Percentiles rank a stretch among this genome's conserved stretches.
Evolutionary conservation across 148 eudicot species (phyloP).

Genomic region (Vaccinium corymbosum): DNA sequence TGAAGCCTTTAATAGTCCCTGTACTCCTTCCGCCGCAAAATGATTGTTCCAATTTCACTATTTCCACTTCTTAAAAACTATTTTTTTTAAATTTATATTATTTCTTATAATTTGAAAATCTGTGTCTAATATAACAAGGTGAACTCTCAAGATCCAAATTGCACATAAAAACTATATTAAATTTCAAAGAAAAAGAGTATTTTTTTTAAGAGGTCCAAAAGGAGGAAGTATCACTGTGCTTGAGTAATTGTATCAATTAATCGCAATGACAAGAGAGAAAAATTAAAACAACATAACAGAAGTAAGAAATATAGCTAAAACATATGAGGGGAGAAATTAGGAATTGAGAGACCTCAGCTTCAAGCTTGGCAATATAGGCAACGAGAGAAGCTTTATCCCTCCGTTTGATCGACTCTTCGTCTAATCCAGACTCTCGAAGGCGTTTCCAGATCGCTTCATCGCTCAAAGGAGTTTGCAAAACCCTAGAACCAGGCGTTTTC

Average conservation of each 20-base stretch:
- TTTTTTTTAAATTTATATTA: too few relatives aligned
- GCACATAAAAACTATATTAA: neutral
- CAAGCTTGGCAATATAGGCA: slow-evolving; percentile 85
- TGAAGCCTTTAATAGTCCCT: neutral
- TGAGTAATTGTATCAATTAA: neutral
- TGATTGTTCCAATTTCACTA: too few relatives aligned
- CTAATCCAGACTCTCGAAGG: slow-evolving; percentile 66
- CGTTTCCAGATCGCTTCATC: slow-evolving; percentile 76
- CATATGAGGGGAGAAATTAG: neutral
- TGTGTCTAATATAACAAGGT: too few relatives aligned
- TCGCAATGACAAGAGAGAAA: neutral
- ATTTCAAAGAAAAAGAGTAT: neutral
- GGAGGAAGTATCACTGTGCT: neutral
- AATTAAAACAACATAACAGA: slow-evolving; percentile 1
- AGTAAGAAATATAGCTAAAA: neutral
- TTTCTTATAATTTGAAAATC: too few relatives aligned
- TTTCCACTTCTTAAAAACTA: too few relatives aligned
- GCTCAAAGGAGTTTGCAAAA: slow-evolving; percentile 40
- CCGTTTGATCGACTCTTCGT: slow-evolving; percentile 78
- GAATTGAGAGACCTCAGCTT: slow-evolving; percentile 59
- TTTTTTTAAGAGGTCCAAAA: too few relatives aligned
- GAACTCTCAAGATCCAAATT: neutral
- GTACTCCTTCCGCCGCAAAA: too few relatives aligned
- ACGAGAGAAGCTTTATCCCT: slow-evolving; percentile 89
- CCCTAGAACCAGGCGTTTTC: slow-evolving; percentile 43